A percentile compares a stretch with the other conserved stretches of the same genome.
Conservation (phyloP, 345 rosid species). For the Durio zibethinus region DNA sequence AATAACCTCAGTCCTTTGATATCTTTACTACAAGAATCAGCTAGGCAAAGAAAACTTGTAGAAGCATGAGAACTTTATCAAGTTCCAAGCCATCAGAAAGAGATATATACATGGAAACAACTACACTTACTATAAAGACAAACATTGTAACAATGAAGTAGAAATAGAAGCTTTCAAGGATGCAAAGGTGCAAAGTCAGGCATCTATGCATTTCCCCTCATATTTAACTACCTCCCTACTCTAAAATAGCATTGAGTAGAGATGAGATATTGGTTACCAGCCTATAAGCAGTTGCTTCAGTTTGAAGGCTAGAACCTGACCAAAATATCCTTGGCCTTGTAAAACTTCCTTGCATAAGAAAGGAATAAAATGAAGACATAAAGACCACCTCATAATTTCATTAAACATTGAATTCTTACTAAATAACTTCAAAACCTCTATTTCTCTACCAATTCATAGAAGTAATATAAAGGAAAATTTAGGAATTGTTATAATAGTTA, state of each 20-base stretch:
- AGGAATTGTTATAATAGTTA: not conserved
- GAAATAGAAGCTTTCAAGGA: conserved; percentile 7
- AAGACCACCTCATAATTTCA: conserved; percentile 25
- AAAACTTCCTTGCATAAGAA: conserved; percentile 91
- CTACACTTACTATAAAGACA: not conserved
- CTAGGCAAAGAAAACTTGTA: conserved; percentile 94
- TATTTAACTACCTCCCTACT: not conserved
- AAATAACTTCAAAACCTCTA: not conserved
- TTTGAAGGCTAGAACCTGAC: too few relatives aligned
- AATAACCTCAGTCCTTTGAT: conserved; percentile 87
- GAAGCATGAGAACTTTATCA: conserved; percentile 28
- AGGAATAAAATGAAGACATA: conserved; percentile 42
- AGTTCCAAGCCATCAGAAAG: conserved; percentile 8
- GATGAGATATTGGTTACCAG: conserved; percentile 47
- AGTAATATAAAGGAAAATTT: not conserved
- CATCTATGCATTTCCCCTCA: not conserved
- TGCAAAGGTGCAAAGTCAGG: not conserved
- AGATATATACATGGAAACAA: not conserved
- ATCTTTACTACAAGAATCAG: conserved; percentile 90
- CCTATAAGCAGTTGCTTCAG: too few relatives aligned
- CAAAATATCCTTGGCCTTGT: conserved; percentile 95
- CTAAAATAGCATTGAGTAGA: conserved; percentile 11
- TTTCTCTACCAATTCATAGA: not conserved
- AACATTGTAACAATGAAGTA: not conserved
- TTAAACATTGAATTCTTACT: not conserved